Percentiles rank a stretch among this genome's conserved stretches.
Conservation (phyloP, 192 early-diverging fungal genomes). For the Coemansia sp. region DNA sequence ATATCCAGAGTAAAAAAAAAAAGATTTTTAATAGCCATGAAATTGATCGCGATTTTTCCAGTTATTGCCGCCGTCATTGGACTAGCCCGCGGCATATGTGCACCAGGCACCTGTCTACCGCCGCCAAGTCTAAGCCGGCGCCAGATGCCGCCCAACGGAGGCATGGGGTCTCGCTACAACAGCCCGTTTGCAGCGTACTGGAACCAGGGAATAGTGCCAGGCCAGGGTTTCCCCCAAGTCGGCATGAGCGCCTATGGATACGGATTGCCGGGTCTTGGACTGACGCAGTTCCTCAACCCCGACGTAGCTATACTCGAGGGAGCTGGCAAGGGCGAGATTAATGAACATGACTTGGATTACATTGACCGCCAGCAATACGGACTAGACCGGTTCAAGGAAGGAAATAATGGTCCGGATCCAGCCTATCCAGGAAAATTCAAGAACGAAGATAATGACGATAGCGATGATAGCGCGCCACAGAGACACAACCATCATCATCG, state of each 20-base stretch:
- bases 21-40: not conserved
- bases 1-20: no score
- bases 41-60: not conserved
- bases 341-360: conserved; percentile 33
- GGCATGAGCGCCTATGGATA: conserved; percentile 58
- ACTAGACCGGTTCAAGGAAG: conserved; percentile 22
- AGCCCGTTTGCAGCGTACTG: conserved; percentile 46
- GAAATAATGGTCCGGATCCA: conserved; percentile 22
- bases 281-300: conserved; percentile 28
- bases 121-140: conserved; percentile 11
- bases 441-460: conserved; percentile 25
- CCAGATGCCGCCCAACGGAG: conserved; percentile 27
- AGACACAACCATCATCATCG: conserved; percentile 4
- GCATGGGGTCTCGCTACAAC: conserved; percentile 21
- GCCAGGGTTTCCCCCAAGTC: conserved; percentile 50
- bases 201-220: conserved; percentile 52
- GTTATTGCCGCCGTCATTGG: not conserved
- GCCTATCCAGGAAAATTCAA: conserved; percentile 44
- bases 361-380: conserved; percentile 37
- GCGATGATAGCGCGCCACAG: not conserved
- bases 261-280: conserved; percentile 39
- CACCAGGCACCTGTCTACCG: not conserved
- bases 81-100: not conserved
- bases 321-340: conserved; percentile 44
- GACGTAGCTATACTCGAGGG: conserved; percentile 44